phyloP scores from a whole-genome alignment of 306 rosid genomes.

The Quercus variabilis region DNA sequence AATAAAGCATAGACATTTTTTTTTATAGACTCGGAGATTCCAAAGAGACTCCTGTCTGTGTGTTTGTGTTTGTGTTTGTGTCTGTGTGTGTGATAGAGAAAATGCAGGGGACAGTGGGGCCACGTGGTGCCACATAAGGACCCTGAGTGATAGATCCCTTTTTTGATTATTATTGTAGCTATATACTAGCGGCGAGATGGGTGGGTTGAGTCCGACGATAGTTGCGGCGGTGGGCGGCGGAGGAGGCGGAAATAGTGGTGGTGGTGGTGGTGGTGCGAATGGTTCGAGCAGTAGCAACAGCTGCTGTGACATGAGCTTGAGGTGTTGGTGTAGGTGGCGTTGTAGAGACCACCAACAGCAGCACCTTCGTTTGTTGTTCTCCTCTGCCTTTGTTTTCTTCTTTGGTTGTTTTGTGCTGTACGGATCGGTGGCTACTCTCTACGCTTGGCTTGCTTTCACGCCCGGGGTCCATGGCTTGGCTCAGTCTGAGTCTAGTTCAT shows the following conservation, averaged over 20 bases:
- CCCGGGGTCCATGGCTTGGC: conserved; percentile 48
- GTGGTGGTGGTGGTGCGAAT: conserved; percentile 19
- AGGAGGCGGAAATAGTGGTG: conserved; percentile 5
- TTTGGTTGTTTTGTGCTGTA: conserved; percentile 72
- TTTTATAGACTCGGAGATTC: too few relatives aligned
- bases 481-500: conserved; percentile 2
- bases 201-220: conserved; percentile 51
- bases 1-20: too few relatives aligned
- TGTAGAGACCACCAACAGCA: conserved; percentile 38
- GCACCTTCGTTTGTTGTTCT: conserved; percentile 35
- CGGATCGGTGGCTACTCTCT: conserved; percentile 72
- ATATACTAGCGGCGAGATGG: background rate
- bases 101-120: too few relatives aligned
- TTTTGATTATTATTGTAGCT: background rate
- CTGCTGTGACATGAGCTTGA: conserved; percentile 54
- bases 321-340: conserved; percentile 64
- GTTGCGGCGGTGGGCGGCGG: conserved; percentile 19
- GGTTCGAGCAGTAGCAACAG: conserved; percentile 18
- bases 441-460: conserved; percentile 76
- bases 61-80: too few relatives aligned
- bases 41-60: too few relatives aligned
- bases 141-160: too few relatives aligned
- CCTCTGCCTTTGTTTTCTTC: conserved; percentile 75
- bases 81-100: too few relatives aligned
- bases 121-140: too few relatives aligned